Conservation (phyloP, 73 alveolate genomes). For the Paramecium caudatum region DNA sequence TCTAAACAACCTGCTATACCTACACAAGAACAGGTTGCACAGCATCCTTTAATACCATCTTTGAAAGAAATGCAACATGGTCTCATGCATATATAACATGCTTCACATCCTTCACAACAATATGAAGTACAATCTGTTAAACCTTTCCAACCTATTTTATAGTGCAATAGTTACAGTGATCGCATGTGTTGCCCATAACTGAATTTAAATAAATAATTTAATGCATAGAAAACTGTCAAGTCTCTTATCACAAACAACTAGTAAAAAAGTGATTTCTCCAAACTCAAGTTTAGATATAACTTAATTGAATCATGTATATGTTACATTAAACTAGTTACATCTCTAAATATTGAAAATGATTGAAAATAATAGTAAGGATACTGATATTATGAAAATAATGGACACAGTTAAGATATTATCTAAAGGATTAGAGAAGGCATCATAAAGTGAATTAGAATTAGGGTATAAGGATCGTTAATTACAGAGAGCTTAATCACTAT, state of each 20-base stretch:
- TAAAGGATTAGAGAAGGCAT: constrained; percentile 1
- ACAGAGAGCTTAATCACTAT: neutral
- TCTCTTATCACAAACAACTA: neutral
- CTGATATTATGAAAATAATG: neutral
- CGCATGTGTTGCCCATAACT: constrained; percentile 61
- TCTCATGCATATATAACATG: constrained; percentile 26
- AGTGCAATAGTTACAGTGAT: constrained; percentile 9
- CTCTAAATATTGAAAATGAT: constrained; percentile 15
- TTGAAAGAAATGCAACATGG: constrained; percentile 10
- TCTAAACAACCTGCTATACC: constrained; percentile 22
- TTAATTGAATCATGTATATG: neutral
- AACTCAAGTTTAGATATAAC: neutral
- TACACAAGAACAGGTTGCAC: neutral
- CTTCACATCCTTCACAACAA: constrained; percentile 58
- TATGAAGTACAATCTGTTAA: constrained; percentile 22
- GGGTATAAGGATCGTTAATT: neutral
- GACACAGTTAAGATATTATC: constrained; percentile 18
- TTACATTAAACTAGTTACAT: constrained; percentile 1
- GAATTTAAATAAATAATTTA: neutral
- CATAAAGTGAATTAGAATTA: constrained; percentile 21
- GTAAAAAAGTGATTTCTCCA: constrained; percentile 7
- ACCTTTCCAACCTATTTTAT: constrained; percentile 47
- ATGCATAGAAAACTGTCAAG: constrained; percentile 50
- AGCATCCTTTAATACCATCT: neutral
- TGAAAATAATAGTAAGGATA: constrained; percentile 1